Conservation (phyloP, 2,329 filamentous ascomycete species). For the Exophiala xenobiotica region DNA sequence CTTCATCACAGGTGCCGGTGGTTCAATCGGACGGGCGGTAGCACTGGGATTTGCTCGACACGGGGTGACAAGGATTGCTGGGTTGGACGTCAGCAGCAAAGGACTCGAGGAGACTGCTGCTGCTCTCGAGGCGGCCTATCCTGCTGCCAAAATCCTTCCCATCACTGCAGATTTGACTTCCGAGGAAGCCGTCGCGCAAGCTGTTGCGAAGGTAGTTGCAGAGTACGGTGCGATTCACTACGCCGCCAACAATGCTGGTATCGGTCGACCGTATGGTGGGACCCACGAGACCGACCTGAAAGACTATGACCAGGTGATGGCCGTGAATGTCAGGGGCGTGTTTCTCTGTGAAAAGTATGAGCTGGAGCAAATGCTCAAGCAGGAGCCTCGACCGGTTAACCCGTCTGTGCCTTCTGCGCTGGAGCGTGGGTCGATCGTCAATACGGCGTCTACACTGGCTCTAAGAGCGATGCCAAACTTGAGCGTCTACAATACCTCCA, state of each 20-base stretch:
- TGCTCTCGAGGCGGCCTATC: not conserved
- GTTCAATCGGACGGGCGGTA: conserved; percentile 11
- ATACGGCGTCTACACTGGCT: conserved; percentile 54
- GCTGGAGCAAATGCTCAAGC: conserved; percentile 47
- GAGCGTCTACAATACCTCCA: conserved; percentile 44
- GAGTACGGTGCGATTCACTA: conserved; percentile 49
- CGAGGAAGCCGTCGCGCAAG: conserved; percentile 51
- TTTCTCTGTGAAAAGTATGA: conserved; percentile 50
- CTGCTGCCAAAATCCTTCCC: conserved; percentile 37
- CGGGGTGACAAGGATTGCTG: conserved; percentile 7
- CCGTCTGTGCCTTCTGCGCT: not conserved
- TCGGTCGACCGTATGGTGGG: conserved; percentile 41
- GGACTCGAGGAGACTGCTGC: conserved; percentile 4
- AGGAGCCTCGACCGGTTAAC: conserved; percentile 37
- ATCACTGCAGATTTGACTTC: conserved; percentile 51
- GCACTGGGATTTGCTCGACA: conserved; percentile 12
- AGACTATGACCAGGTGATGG: conserved; percentile 55
- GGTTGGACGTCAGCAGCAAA: conserved; percentile 5
- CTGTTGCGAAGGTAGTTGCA: conserved; percentile 54
- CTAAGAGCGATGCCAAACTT: conserved; percentile 46
- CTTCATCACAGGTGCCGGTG: conserved; percentile 16
- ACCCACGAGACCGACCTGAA: conserved; percentile 49
- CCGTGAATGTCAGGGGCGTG: conserved; percentile 55
- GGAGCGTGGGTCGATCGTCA: conserved; percentile 41
- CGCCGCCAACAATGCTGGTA: conserved; percentile 32